Base-by-base conservation (phyloP, 2,329 filamentous ascomycete species). In the Phaeophleospora eucalypticola region DNA sequence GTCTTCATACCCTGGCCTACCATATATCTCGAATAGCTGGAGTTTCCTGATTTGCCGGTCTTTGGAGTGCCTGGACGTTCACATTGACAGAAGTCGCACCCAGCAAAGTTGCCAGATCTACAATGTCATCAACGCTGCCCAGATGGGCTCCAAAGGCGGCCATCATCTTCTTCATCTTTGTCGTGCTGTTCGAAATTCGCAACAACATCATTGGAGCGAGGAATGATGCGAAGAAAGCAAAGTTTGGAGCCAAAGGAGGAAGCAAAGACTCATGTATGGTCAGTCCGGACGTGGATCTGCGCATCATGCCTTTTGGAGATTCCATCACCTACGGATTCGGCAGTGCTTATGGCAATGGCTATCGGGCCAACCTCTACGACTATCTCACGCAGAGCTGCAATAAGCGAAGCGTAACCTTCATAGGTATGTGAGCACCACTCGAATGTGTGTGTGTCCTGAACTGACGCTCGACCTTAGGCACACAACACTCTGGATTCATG, bases 401-500 rank as follows among this genome's bases (percentile, higher is more conserved):
- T 7, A 6, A 29, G 24, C 24, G 24, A 29, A 12, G 12, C 6
- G 24, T 29, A 6, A 29, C 24, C 6, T 29, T 29, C 24, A 29
- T 29, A 6, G 24, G 24, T 29, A 29, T n/a, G n/a, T n/a, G n/a
- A 29, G 24, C 7, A 12, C 24, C 12, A 7, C 24, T 29, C 7
- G 6, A 29, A 6, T 6, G 24, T 12, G 12, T 29, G 24, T 29
- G n/a, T 12, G 24, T 6, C 24, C 24, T 7, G 7, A 6, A 12
- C 24, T 29, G 7, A 29, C 24, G 12, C 24, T 12, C 6, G 12
- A 7, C 7, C 24, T 6, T 12, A 29, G 24, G 24, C 24, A 7
- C 24, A 7, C 34, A 36, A 18, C 16, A 44, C 24, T 47, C 33
- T 29, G 41, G 41, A 4, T 27, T 33, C 32, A 44, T 51, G 19